Base-by-base conservation (phyloP, 352 stramenopile genomes). In the Pythium utonaiense region DNA sequence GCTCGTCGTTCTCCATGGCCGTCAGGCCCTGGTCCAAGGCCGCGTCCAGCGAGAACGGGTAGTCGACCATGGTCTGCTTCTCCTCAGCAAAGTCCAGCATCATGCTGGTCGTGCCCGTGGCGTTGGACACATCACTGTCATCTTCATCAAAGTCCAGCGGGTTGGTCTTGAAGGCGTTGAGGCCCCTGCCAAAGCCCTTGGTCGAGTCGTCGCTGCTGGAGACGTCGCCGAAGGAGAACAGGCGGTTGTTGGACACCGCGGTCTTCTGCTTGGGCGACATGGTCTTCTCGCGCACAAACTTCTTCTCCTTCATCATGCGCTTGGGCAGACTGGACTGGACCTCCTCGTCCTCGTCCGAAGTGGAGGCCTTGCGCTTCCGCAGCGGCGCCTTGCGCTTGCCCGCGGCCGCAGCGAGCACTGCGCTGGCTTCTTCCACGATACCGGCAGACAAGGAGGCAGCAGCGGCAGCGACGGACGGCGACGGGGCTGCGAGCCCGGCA, bases 61-160 rank as follows among this genome's bases (percentile, higher is more conserved):
- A 89, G 27, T 91, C 82, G 3, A 66, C 55, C 17, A 89, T 56
- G 5, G 70, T 47, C 17, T 17, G 62, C 63, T 88, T 89, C 36
- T 94, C 82, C 34, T 94, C 84, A 0, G 80, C 63, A 67, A 92
- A 91, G 62, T 94, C 82, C 28, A 94, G 60, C 54, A 91, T 85
- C 79, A 91, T 79, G n/a, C 44, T 56, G 27, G 49, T 47, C 12
- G 22, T 53, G 10, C 17, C 21, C 16, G 16, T 71, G 61, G 63
- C 76, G 62, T 33, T 73, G 62, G 28, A 60, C 55, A 48, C 80
- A 67, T 63, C 67, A 21, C 71, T 72, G 60, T 89, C 86, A 36
- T 89, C 76, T 34, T 72, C 69, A 30, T 73, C 75, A 66, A 90
- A 88, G 51, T 89, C 76, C 21, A 89, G 55, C 48, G 77, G 77